Conservation (phyloP, 2,329 filamentous ascomycete genomes). For the Diplodia intermedia region DNA sequence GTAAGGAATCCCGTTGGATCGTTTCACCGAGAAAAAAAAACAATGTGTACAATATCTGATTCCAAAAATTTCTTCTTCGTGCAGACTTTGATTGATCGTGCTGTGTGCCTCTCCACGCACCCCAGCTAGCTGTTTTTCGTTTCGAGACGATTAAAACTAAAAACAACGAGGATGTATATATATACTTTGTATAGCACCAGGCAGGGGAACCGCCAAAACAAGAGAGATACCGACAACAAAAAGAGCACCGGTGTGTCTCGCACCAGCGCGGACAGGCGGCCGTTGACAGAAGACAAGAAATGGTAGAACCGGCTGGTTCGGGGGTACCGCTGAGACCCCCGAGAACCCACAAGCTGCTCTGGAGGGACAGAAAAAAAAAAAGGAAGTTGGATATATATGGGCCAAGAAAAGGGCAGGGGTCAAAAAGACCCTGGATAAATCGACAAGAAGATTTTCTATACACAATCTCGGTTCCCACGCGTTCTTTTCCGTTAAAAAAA, state of each 20-base stretch:
- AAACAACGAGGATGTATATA: not conserved
- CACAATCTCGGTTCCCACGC: slow-evolving; percentile 21
- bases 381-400: not conserved
- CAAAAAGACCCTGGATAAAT: not conserved
- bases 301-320: not conserved
- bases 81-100: not conserved
- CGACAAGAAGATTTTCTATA: slow-evolving; percentile 6
- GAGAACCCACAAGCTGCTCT: not conserved
- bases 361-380: not conserved
- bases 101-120: not conserved
- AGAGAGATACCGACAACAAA: not conserved
- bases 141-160: slow-evolving; percentile 2
- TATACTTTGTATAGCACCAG: not conserved
- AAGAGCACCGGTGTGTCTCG: not conserved
- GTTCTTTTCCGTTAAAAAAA: not conserved
- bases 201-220: not conserved
- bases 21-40: not conserved
- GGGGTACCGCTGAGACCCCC: not conserved
- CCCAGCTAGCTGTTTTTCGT: not conserved
- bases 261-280: not conserved
- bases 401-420: slow-evolving; percentile 1
- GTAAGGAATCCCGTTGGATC: not conserved
- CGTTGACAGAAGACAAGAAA: not conserved
- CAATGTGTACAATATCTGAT: not conserved
- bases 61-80: not conserved